Percentiles rank a stretch among this genome's conserved stretches.
phyloP scores from a whole-genome alignment of 75 land plant species.

The Pinus taeda region DNA sequence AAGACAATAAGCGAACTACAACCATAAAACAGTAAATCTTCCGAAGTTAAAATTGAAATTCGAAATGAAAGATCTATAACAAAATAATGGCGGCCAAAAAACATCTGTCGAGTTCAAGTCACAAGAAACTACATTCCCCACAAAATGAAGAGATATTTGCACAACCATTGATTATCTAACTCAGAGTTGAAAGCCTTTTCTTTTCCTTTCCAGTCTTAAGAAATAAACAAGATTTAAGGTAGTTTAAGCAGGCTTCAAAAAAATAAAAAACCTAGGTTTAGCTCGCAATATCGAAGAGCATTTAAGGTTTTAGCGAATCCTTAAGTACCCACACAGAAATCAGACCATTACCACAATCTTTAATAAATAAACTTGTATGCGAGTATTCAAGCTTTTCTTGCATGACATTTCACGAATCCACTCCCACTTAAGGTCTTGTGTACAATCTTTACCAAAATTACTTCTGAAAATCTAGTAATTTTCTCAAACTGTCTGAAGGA shows the following conservation, averaged over 20 bases:
- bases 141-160: neutral
- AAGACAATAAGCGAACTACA: neutral
- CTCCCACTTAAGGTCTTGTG: too few relatives aligned
- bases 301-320: neutral
- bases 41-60: neutral
- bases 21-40: neutral
- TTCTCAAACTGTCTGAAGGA: neutral
- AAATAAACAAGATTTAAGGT: neutral
- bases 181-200: neutral
- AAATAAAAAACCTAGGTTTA: neutral
- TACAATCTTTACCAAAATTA: too few relatives aligned
- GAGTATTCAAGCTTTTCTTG: too few relatives aligned
- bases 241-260: neutral
- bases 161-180: neutral
- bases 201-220: neutral
- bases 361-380: too few relatives aligned
- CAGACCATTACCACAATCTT: neutral
- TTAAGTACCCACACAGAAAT: neutral
- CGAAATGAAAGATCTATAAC: neutral
- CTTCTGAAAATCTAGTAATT: neutral
- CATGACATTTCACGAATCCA: too few relatives aligned
- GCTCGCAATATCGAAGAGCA: neutral
- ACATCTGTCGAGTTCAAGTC: neutral
- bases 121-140: neutral
- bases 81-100: neutral